phyloP scores from a whole-genome alignment of 208 protist species.

The Trypanosoma melophagium region DNA sequence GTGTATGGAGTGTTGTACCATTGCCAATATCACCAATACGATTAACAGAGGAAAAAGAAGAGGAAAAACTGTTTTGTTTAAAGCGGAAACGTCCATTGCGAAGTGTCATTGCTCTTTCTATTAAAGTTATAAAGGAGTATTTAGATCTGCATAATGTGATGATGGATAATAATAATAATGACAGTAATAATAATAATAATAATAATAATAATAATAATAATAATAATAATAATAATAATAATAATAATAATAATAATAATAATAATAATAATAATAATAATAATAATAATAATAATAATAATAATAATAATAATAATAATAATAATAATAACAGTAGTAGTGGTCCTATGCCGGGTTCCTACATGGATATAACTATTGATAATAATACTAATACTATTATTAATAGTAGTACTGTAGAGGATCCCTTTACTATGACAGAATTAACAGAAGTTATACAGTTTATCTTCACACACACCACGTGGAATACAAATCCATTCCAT shows the following conservation, averaged over 20 bases:
- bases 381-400: slow-evolving; percentile 2
- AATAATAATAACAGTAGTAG: background rate
- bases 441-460: slow-evolving; percentile 15
- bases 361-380: background rate
- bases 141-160: background rate
- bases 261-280: too few species aligned
- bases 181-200: background rate
- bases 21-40: too few species aligned
- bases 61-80: background rate
- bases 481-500: background rate
- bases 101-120: slow-evolving; percentile 3
- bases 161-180: slow-evolving; percentile 3
- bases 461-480: background rate
- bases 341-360: too few species aligned
- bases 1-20: background rate
- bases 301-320: background rate
- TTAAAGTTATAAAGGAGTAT: slow-evolving; percentile 10
- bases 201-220: background rate
- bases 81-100: background rate
- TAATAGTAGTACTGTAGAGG: background rate
- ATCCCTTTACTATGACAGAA: slow-evolving; percentile 6
- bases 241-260: too few species aligned
- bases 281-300: background rate
- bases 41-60: background rate
- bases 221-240: background rate